Base-by-base conservation (phyloP, 495 filamentous ascomycete genomes). In the Platismatia glauca region DNA sequence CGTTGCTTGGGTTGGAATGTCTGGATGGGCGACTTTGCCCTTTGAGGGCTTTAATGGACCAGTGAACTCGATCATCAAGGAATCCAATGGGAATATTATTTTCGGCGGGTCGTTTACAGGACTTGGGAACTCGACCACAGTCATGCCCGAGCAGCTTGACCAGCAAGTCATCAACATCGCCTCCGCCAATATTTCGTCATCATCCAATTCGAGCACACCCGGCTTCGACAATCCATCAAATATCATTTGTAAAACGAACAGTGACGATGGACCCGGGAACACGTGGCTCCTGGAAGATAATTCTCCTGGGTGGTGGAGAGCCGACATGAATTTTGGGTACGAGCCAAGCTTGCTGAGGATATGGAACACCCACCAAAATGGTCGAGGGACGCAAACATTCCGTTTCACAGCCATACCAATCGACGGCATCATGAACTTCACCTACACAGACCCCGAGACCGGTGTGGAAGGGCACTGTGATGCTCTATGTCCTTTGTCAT, bases 1-100 rank as follows among this genome's bases (percentile, higher is more conserved):
- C 20, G 86, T 94, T 66, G 86, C 88, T 22, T 97, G 90, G 91
- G 79, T 84, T 31, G 82, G 82, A 24, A 79, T 79, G 15, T 79
- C 82, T 35, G 81, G 76, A n/a, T 99, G 90, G 92, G 84, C 83
- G 57, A 89, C 90, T 68, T 75, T 99, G 64, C 85, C 90, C 12
- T 99, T 99, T 78, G 81, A 84, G 55, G 95, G 94, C 34, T 93
- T 99, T 74, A 97, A 97, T 77, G 91, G 91, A 53, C 92, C 91
- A 15, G 92, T 99, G 53, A 85, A 81, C 57, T 88, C 90, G 39
- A 97, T 99, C 62, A 78, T 85, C 53, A 89, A 91, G 76, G 82
- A 84, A 20, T 78, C 85, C 22, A 84, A 87, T 68, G 89, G 88
- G 7, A 88, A 93, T 66, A 87, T 99, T 61, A 82, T 96, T 53